Evolutionary conservation across 163 green algal genomes (phyloP), one percentile per base, ranked within the genome.

Genomic region (Scenedesmus sp.): DNA sequence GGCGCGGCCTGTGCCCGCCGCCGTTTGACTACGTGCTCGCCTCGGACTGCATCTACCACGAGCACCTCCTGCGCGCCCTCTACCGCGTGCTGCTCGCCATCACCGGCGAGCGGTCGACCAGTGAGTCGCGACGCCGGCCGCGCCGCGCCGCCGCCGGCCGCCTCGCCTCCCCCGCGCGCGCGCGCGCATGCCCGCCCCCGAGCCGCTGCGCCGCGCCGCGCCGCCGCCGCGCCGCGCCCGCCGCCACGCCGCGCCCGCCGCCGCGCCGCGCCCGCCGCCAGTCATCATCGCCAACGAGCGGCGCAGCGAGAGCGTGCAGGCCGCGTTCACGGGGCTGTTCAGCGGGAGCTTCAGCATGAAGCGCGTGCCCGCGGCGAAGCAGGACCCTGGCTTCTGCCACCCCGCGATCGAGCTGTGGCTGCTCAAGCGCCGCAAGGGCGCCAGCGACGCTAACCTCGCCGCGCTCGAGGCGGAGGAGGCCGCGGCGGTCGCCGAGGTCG

Each of bases 31-130:
- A 86, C 83, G 65, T 98, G 0, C 69, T 98, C 3, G 93, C 91
- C 0, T 91, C 93, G 14, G 94, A 98, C 83, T 98, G 95, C 85
- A 90, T 98, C 0, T 98, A 98, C 70, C 80, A 89, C 29, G 94
- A 98, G 83, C 56, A 89, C 7, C 72, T 91, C 34, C 74, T 95
- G 24, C 70, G 88, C 36, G 50, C 87, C 63, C 88, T 98, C 36
- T 84, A 96, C 36, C 53, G 73, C 11, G 89, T 88, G 0, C 79
- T 97, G 13, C 83, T 94, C 60, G 72, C 80, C 14, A 44, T 97
- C 18, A 86, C 82, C 22, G 82, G 85, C 34, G 80, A 83, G 9
- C 86, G 86, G 42, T 91, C 84, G 3, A 93, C 86, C 77, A 77
- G 90, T 93, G 10, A 24, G 63, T 69, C 54, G 34, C 29, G 13